Conservation (phyloP, 164 flowering plant genomes). For the Piper longum region DNA sequence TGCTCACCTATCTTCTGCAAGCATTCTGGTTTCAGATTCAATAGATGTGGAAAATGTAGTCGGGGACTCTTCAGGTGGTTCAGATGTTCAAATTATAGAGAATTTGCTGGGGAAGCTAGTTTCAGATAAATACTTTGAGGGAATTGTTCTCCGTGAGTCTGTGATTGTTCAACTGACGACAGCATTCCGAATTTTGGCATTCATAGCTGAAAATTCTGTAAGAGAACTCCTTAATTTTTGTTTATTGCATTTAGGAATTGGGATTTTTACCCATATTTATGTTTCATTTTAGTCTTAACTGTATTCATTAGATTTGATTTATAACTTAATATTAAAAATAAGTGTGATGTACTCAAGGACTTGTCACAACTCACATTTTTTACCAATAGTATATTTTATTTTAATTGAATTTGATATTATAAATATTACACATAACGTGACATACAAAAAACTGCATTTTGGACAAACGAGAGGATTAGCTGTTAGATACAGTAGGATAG, state of each 20-base stretch:
- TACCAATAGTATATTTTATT: too few relatives aligned
- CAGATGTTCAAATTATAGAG: constrained; percentile 69
- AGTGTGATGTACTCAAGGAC: too few relatives aligned
- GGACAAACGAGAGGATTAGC: too few relatives aligned
- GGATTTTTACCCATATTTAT: too few relatives aligned
- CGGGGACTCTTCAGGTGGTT: constrained; percentile 51
- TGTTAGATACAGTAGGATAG: too few relatives aligned
- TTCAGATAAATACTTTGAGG: constrained; percentile 73
- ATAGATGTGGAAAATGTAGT: constrained; percentile 68
- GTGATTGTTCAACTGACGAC: constrained; percentile 84
- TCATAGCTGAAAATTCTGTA: constrained; percentile 88
- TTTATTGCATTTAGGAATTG: not conserved
- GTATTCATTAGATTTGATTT: too few relatives aligned
- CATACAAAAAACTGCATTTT: too few relatives aligned
- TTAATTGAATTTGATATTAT: too few relatives aligned
- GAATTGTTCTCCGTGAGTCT: constrained; percentile 71
- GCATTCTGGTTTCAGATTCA: constrained; percentile 61
- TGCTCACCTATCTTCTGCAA: constrained; percentile 65
- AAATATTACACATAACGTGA: too few relatives aligned
- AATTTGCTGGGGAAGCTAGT: constrained; percentile 66
- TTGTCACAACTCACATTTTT: too few relatives aligned
- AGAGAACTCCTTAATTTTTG: constrained; percentile 5
- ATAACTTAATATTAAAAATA: too few relatives aligned
- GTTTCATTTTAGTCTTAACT: not conserved
- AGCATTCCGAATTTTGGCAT: constrained; percentile 76